phyloP scores from a whole-genome alignment of 305 asterid species.

The Nicotiana rustica region DNA sequence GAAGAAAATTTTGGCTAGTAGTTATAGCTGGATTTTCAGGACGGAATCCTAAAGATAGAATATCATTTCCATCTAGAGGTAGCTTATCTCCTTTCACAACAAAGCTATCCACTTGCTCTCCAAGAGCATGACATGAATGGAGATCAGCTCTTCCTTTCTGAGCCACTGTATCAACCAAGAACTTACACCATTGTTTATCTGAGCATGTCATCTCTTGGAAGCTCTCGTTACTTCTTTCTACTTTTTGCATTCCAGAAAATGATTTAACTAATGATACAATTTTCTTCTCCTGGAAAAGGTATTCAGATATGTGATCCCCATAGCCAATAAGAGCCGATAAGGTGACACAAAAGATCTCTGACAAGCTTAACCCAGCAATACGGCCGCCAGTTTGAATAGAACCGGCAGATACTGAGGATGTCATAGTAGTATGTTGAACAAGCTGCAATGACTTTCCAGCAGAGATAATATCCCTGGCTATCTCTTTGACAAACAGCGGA shows the following conservation, averaged over 20 bases:
- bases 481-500: conserved; percentile 80
- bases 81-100: conserved; percentile 42
- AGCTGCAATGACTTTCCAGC: conserved; percentile 99
- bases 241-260: conserved; percentile 43
- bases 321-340: conserved; percentile 80
- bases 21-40: conserved; percentile 87
- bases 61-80: conserved; percentile 43
- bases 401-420: conserved; percentile 54
- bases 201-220: conserved; percentile 46
- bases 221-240: conserved; percentile 40
- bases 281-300: conserved; percentile 62
- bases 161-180: conserved; percentile 61
- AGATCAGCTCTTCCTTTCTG: conserved; percentile 51
- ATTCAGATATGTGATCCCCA: conserved; percentile 73
- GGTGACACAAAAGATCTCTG: conserved; percentile 89
- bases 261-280: conserved; percentile 52
- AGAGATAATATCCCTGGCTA: conserved; percentile 84
- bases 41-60: conserved; percentile 45
- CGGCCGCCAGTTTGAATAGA: conserved; percentile 47
- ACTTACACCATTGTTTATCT: conserved; percentile 72
- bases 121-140: conserved; percentile 42
- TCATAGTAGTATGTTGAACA: conserved; percentile 73
- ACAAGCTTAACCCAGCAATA: conserved; percentile 77
- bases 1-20: conserved; percentile 64
- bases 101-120: conserved; percentile 41